A percentile compares a stretch with the other conserved stretches of the same genome.
phyloP scores from a whole-genome alignment of 1,284 basidiomycete species.

The Tilletia indica region DNA sequence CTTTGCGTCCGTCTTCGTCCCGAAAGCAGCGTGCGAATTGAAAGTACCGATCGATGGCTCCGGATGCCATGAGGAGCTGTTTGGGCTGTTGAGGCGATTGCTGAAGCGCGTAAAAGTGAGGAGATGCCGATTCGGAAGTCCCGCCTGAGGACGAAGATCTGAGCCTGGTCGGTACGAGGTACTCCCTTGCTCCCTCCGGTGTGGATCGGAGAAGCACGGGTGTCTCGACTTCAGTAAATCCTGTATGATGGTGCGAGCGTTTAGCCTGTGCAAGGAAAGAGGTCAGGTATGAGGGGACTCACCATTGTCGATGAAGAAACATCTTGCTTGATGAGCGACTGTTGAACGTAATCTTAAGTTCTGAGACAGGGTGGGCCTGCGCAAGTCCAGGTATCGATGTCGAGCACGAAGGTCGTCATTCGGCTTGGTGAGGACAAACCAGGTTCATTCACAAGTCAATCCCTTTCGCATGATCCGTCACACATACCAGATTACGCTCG shows the following conservation, averaged over 20 bases:
- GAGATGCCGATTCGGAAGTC: conserved; percentile 30
- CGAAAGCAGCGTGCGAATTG: conserved; percentile 92
- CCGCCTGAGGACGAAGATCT: conserved; percentile 37
- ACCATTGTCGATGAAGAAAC: conserved; percentile 72
- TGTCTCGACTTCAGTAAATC: conserved; percentile 87
- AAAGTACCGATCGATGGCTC: conserved; percentile 83
- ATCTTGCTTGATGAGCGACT: conserved; percentile 74
- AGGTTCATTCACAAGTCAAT: conserved; percentile 35
- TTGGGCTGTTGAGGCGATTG: conserved; percentile 96
- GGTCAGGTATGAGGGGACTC: conserved; percentile 26
- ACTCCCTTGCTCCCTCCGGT: conserved; percentile 90
- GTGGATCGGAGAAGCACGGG: conserved; percentile 88
- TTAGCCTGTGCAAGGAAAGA: not conserved
- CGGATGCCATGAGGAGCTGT: conserved; percentile 86
- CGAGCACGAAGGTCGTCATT: conserved; percentile 80
- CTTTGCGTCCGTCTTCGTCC: conserved; percentile 89
- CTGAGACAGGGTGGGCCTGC: conserved; percentile 69
- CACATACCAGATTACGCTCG: conserved; percentile 64
- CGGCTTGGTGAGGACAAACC: conserved; percentile 58
- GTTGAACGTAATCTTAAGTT: conserved; percentile 78
- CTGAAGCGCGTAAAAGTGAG: conserved; percentile 82
- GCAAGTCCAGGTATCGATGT: conserved; percentile 83
- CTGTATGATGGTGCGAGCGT: conserved; percentile 57
- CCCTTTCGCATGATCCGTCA: conserved; percentile 77
- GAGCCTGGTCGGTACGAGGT: conserved; percentile 80